Conservation (phyloP, 2,329 filamentous ascomycete genomes). For the Phaeosphaeria sp. region DNA sequence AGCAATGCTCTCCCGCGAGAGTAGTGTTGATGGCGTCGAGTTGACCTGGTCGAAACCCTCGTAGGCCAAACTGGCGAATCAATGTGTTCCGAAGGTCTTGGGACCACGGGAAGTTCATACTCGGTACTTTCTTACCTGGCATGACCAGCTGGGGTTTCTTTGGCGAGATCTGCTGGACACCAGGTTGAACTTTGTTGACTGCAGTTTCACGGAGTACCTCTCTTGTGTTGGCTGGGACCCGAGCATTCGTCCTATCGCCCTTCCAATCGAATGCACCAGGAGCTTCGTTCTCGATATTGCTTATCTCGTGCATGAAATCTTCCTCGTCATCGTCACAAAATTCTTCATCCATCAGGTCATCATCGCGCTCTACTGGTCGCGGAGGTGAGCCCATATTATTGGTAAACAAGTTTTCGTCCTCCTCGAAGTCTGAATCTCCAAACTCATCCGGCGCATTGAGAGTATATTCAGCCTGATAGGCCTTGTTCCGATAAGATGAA, state of each 20-base stretch:
- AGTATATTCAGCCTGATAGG: background rate
- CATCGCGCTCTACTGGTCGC: conserved; percentile 14
- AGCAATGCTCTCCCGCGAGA: conserved; percentile 83
- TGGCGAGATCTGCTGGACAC: conserved; percentile 28
- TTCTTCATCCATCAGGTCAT: conserved; percentile 30
- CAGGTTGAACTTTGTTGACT: conserved; percentile 23
- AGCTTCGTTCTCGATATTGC: conserved; percentile 51
- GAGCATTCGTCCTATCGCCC: conserved; percentile 26
- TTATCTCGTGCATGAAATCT: conserved; percentile 49
- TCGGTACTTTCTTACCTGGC: conserved; percentile 50
- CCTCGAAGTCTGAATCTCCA: conserved; percentile 37
- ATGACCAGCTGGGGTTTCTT: conserved; percentile 35
- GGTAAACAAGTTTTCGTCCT: conserved; percentile 16
- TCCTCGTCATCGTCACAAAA: conserved; percentile 40
- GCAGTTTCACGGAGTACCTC: conserved; percentile 44
- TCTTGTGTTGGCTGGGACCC: conserved; percentile 18
- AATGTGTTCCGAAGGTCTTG: conserved; percentile 81
- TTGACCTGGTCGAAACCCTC: conserved; percentile 88
- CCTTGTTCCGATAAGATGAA: conserved; percentile 14
- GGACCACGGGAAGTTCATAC: conserved; percentile 72
- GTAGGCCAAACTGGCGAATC: conserved; percentile 82
- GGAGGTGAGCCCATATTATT: conserved; percentile 20
- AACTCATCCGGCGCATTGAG: conserved; percentile 24
- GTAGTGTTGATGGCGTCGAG: conserved; percentile 96
- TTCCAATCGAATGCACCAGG: conserved; percentile 37